phyloP scores from a whole-genome alignment of 495 filamentous ascomycete genomes.

The Hypoxylon trugodes region DNA sequence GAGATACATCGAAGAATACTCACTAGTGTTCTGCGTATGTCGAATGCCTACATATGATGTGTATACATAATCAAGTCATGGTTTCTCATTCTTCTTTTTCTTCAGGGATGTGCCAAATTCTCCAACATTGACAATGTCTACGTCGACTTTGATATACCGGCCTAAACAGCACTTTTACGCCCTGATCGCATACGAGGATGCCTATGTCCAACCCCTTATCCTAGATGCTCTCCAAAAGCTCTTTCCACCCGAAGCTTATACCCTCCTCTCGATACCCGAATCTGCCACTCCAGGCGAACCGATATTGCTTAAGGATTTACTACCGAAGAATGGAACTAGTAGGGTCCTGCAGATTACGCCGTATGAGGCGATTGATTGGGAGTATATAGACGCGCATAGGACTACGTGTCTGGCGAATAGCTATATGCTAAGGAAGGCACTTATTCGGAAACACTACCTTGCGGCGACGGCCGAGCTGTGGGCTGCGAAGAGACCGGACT shows the following conservation, averaged over 20 bases:
- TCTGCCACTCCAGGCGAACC: constrained; percentile 28
- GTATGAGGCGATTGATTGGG: constrained; percentile 89
- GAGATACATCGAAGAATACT: constrained; percentile 44
- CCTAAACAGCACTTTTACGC: constrained; percentile 67
- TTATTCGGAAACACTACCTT: constrained; percentile 97
- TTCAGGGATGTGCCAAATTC: constrained; percentile 32
- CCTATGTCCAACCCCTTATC: constrained; percentile 86
- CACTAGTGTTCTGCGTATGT: constrained; percentile 17
- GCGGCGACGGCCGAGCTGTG: constrained; percentile 80
- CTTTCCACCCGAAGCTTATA: constrained; percentile 58
- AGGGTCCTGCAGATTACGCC: constrained; percentile 78
- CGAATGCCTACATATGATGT: constrained; percentile 16
- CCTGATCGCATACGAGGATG: constrained; percentile 82
- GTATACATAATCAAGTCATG: constrained; percentile 2
- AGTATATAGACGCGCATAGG: constrained; percentile 68
- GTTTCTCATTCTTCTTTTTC: constrained; percentile 37
- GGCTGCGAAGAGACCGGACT: constrained; percentile 80
- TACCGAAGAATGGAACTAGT: constrained; percentile 51
- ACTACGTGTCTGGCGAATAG: constrained; percentile 72
- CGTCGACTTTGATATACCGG: constrained; percentile 37
- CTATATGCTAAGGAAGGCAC: constrained; percentile 93
- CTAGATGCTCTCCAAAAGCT: constrained; percentile 70
- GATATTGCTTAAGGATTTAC: constrained; percentile 41
- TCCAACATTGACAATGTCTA: constrained; percentile 23
- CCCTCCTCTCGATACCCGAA: constrained; percentile 40